Evolutionary conservation across 176 grass and related monocot species (phyloP), one percentile per base, ranked within the genome.

Genomic region (Carex pumila): DNA sequence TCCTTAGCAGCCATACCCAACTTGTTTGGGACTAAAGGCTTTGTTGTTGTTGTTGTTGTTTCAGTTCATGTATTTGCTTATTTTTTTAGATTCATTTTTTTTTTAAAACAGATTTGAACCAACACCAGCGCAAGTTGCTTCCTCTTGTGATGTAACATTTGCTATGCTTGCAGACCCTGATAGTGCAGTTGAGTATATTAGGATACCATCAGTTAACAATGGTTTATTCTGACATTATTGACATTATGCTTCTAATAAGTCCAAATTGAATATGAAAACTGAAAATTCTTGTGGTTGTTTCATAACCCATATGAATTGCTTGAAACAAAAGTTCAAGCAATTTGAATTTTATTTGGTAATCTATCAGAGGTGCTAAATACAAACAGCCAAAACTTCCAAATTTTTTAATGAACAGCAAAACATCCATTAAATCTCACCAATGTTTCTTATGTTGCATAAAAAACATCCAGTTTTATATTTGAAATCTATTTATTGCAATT

Each of bases 81-180:
- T 7, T 87, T 81, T n/a, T n/a, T 43, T 3, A 53, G 57, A 49
- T 37, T 8, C 29, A 7, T 73, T 12, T 85, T 73, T 75, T 9
- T 56, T 63, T 31, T 83, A 50, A 79, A 80, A 83, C 86, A 94
- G 90, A 88, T 93, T 84, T 15, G 90, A 88, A 90, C 65, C 90
- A 78, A 90, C 95, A 25, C 90, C 92, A 11, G 95, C 90, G 37
- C 25, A 75, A 84, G 89, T 93, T 59, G 87, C 90, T 86, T 91
- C 90, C 10, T 88, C 95, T 58, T 93, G 90, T 13, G 87, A 94
- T 43, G 90, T 98, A 71, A 94, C 95, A 34, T 94, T 98, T 83
- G 87, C 89, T 18, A 94, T 93, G 92, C 87, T 94, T 59, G 95
- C 92, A 81, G 95, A 98, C 55, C 92, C 95, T 75, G 86, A 85